Percentiles rank a stretch among this genome's conserved stretches.
These are phyloP conservation scores for Saccharomycopsis phalli DNA, from an alignment of 1,139 yeast species.

Conservation along the genomic window DNA sequence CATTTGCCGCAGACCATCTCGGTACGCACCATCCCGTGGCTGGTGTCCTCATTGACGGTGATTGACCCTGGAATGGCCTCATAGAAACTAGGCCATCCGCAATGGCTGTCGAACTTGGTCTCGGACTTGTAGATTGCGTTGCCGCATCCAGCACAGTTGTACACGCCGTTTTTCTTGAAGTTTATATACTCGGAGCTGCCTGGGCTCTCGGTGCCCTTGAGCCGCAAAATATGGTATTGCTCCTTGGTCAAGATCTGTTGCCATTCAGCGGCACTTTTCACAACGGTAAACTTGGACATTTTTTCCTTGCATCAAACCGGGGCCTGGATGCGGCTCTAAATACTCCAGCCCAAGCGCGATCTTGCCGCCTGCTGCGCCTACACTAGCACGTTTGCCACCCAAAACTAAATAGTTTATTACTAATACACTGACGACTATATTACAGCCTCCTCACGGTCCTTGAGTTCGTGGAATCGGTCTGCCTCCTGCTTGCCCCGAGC, in stretches of 20 bases:
- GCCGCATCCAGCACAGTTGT: conserved; percentile 79
- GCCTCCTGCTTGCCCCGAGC: conserved; percentile 50
- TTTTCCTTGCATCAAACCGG: too few relatives aligned
- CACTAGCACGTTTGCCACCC: too few relatives aligned
- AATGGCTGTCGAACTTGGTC: conserved; percentile 79
- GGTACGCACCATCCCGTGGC: conserved; percentile 70
- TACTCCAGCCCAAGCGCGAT: too few relatives aligned
- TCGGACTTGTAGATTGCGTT: conserved; percentile 69
- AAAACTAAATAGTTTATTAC: not conserved
- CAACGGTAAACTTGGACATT: conserved; percentile 21
- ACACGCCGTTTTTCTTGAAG: conserved; percentile 48
- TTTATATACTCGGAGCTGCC: conserved; percentile 57
- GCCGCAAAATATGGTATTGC: conserved; percentile 72
- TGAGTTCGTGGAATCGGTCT: conserved; percentile 26
- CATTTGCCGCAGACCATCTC: conserved; percentile 88
- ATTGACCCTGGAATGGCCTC: conserved; percentile 81
- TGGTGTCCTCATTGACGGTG: conserved; percentile 46
- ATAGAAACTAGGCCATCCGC: conserved; percentile 98
- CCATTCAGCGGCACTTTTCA: conserved; percentile 66
- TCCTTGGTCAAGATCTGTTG: conserved; percentile 64
- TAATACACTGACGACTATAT: not conserved
- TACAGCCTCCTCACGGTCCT: conserved; percentile 9
- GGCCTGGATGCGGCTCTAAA: too few relatives aligned
- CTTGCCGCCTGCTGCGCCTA: too few relatives aligned
- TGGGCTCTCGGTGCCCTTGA: conserved; percentile 81